phyloP scores from a whole-genome alignment of 352 stramenopile genomes.

The Phytophthora brassicae region DNA sequence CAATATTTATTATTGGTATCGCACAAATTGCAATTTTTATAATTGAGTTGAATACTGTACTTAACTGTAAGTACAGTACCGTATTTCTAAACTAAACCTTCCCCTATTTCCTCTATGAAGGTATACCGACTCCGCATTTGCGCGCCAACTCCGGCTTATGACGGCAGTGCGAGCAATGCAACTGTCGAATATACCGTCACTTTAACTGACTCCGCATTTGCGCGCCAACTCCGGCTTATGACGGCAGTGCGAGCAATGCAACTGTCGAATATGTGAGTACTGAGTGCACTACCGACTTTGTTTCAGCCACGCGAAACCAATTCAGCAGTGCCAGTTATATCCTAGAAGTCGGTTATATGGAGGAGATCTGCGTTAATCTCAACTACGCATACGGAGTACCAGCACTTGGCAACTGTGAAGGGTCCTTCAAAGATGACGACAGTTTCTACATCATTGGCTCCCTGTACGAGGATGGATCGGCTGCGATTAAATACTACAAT shows the following conservation, averaged over 20 bases:
- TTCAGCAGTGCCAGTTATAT: conserved; percentile 17
- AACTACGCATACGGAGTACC: background rate
- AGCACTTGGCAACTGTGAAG: conserved; percentile 9
- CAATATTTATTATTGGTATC: no score
- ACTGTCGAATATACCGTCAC: background rate
- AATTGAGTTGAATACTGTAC: no score
- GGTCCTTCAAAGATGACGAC: background rate
- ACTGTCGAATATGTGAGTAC: background rate
- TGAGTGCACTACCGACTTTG: conserved; percentile 22
- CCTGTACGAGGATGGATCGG: background rate
- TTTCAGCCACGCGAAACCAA: conserved; percentile 28
- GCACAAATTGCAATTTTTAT: no score
- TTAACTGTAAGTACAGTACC: no score
- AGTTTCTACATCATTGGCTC: background rate
- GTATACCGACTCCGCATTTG: no score
- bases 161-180: background rate
- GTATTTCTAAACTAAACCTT: no score
- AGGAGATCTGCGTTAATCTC: background rate
- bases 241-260: background rate
- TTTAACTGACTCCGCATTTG: no score
- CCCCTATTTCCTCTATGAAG: no score
- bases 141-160: no score
- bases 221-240: no score
- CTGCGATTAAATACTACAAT: conserved; percentile 3
- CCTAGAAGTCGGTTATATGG: conserved; percentile 3